A percentile compares a stretch with the other conserved stretches of the same genome.
phyloP scores from a whole-genome alignment of 345 rosid genomes.

The Eucalyptus globulus region DNA sequence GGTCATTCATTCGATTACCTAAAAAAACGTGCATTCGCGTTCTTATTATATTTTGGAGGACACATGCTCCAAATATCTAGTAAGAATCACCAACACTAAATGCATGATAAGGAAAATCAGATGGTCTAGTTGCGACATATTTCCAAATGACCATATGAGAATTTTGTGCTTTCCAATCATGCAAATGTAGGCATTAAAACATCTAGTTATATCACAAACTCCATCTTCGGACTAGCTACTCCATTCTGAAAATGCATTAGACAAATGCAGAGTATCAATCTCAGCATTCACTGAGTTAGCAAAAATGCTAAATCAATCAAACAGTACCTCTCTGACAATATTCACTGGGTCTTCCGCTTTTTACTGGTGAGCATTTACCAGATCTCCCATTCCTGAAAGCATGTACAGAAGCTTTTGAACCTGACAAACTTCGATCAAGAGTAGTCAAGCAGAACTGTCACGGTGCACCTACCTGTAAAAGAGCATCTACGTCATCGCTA shows the following conservation, averaged over 20 bases:
- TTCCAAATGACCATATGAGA: not conserved
- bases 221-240: not conserved
- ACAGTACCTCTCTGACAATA: constrained; percentile 78
- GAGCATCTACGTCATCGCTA: constrained; percentile 59
- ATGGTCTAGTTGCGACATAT: not conserved
- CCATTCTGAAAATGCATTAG: not conserved
- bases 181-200: not conserved
- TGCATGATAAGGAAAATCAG: not conserved
- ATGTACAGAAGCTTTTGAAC: not conserved
- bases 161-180: not conserved
- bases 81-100: not conserved
- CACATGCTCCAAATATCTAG: not conserved
- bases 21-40: not conserved
- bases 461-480: constrained; percentile 45
- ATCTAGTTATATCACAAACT: not conserved
- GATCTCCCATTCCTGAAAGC: constrained; percentile 82
- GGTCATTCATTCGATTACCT: not conserved
- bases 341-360: constrained; percentile 94
- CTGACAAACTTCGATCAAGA: not conserved
- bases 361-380: constrained; percentile 77
- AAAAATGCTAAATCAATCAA: not conserved
- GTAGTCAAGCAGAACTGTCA: not conserved
- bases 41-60: not conserved
- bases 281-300: not conserved
- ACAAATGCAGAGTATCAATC: no score